These are phyloP conservation scores for Fusarium proliferatum DNA, from an alignment of 2,329 filamentous ascomycete species.

Conservation along the genomic window DNA sequence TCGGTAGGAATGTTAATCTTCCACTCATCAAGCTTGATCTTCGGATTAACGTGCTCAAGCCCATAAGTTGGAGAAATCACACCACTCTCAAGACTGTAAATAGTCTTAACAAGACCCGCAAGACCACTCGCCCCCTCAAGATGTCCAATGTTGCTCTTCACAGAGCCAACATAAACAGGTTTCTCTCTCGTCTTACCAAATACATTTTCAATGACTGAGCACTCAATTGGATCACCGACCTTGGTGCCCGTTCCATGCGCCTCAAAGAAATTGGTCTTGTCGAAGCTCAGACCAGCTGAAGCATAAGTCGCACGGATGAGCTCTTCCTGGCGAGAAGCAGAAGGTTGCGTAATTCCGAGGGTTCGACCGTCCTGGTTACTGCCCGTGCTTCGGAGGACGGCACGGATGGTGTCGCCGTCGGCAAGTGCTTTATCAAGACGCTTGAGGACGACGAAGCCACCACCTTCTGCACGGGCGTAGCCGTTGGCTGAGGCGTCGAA, in stretches of 20 bases:
- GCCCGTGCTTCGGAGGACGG: conserved; percentile 6
- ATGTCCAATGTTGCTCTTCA: conserved; percentile 28
- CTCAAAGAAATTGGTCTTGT: not conserved
- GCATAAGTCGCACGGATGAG: not conserved
- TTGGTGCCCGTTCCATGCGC: conserved; percentile 58
- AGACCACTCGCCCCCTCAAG: conserved; percentile 15
- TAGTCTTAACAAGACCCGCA: not conserved
- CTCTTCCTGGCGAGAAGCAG: not conserved
- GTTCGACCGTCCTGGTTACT: conserved; percentile 18
- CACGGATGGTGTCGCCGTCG: conserved; percentile 5
- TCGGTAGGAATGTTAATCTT: not conserved
- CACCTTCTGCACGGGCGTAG: conserved; percentile 22
- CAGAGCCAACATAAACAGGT: conserved; percentile 14
- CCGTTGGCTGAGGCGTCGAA: conserved; percentile 16
- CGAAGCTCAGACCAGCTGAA: not conserved
- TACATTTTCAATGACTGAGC: not conserved
- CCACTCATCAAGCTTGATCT: not conserved
- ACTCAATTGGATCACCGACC: conserved; percentile 45
- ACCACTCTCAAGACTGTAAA: not conserved
- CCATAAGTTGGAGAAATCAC: not conserved
- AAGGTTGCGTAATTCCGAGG: not conserved
- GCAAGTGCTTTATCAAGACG: not conserved
- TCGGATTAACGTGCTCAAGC: not conserved
- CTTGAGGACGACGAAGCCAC: conserved; percentile 3
- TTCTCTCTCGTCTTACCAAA: not conserved